Evolutionary conservation across 305 asterid species (phyloP).

Genomic region (Andrographis paniculata): DNA sequence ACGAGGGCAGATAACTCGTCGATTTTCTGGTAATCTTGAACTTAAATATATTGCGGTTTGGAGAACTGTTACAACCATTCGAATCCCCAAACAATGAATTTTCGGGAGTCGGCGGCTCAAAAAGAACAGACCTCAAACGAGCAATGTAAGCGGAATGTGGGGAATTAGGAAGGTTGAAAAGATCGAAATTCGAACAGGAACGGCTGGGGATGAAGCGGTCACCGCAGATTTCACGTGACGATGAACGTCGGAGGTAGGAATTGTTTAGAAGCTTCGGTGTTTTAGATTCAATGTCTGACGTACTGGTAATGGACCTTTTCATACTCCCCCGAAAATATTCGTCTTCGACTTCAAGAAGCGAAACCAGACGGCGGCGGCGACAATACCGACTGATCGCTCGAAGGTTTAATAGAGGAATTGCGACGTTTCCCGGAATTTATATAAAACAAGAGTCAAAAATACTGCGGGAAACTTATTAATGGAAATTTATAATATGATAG

Average conservation of each 20-base stretch:
- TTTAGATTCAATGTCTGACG: neutral
- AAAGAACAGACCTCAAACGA: slow-evolving; percentile 56
- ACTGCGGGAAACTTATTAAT: neutral
- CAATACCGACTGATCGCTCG: neutral
- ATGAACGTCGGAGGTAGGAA: neutral
- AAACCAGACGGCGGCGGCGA: neutral
- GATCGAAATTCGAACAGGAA: slow-evolving; percentile 71
- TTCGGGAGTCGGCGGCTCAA: slow-evolving; percentile 58
- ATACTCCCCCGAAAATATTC: neutral
- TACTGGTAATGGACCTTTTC: neutral
- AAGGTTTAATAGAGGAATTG: neutral
- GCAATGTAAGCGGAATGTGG: slow-evolving; percentile 47
- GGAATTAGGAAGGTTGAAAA: slow-evolving; percentile 23
- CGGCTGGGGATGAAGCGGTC: slow-evolving; percentile 88
- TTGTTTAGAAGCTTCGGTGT: neutral
- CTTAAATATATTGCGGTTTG: slow-evolving; percentile 68
- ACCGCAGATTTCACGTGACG: slow-evolving; percentile 48
- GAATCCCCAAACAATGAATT: slow-evolving; percentile 23
- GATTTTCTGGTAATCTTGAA: slow-evolving; percentile 58
- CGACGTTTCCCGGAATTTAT: neutral
- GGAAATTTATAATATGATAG: no score
- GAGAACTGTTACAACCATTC: slow-evolving; percentile 28
- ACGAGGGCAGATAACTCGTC: slow-evolving; percentile 55
- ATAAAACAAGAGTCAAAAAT: neutral
- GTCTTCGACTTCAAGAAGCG: neutral